Conservation (phyloP, 345 rosid species). For the Gossypioides kirkii region DNA sequence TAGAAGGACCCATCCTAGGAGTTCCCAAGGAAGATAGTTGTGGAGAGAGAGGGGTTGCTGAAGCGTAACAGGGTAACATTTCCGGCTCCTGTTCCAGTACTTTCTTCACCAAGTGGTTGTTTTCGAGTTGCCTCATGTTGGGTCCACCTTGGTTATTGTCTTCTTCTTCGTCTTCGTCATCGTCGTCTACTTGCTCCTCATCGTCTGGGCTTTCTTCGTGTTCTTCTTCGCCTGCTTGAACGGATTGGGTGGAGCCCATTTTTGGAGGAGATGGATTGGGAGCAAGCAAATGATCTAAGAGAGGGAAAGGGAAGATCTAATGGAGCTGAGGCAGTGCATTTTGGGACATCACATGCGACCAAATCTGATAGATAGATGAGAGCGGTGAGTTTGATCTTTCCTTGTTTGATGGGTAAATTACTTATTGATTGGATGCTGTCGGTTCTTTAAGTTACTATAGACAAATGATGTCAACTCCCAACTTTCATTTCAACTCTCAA, state of each 20-base stretch:
- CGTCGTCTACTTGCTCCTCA: constrained; percentile 37
- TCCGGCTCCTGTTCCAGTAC: constrained; percentile 88
- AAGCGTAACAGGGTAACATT: constrained; percentile 84
- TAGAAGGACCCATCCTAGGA: constrained; percentile 81
- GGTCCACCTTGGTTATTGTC: constrained; percentile 26
- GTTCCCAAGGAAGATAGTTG: constrained; percentile 87
- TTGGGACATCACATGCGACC: no score
- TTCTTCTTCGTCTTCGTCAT: constrained; percentile 34
- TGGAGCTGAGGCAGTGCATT: neutral
- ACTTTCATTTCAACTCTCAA: no score
- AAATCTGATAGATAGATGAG: neutral
- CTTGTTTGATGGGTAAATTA: neutral
- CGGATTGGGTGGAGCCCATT: constrained; percentile 75
- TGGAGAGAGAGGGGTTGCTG: constrained; percentile 89
- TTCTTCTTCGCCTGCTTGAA: constrained; percentile 30
- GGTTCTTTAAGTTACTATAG: neutral
- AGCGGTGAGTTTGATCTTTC: neutral
- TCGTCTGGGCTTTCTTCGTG: constrained; percentile 45
- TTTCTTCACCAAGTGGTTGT: constrained; percentile 56
- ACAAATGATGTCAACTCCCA: no score
- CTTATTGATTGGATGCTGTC: neutral
- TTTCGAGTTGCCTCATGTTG: constrained; percentile 25
- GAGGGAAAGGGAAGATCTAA: constrained; percentile 15
- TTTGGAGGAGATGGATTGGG: neutral
- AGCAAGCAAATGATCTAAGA: constrained; percentile 11